Percentiles rank a stretch among this genome's conserved stretches.
phyloP scores from a whole-genome alignment of 805 yeast genomes.

The Monosporozyma unispora region DNA sequence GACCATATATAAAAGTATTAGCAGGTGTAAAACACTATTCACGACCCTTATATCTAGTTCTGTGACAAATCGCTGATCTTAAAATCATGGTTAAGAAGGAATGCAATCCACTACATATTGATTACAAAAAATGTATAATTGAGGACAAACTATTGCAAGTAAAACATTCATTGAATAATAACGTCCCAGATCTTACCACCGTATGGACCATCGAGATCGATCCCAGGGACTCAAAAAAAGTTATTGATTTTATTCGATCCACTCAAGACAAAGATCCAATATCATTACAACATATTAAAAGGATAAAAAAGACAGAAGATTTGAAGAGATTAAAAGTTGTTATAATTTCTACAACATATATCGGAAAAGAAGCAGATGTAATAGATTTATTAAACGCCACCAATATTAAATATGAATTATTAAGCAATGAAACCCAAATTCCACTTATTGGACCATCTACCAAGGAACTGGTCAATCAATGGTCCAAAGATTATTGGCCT shows the following conservation, averaged over 20 bases:
- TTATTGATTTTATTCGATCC: slow-evolving; percentile 23
- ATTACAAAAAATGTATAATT: slow-evolving; percentile 37
- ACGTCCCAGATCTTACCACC: slow-evolving; percentile 23
- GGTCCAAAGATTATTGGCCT: slow-evolving; percentile 79
- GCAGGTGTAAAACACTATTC: too few relatives aligned
- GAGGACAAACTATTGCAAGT: slow-evolving; percentile 41
- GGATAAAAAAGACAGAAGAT: slow-evolving; percentile 36
- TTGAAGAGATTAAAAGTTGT: slow-evolving; percentile 26
- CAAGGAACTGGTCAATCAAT: slow-evolving; percentile 51
- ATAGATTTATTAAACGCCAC: slow-evolving; percentile 9
- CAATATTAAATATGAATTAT: slow-evolving; percentile 14
- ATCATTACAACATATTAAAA: slow-evolving; percentile 37
- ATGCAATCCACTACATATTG: slow-evolving; percentile 32
- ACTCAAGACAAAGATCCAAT: slow-evolving; percentile 23
- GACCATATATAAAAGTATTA: too few relatives aligned
- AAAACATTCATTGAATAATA: slow-evolving; percentile 16
- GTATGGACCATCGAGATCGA: slow-evolving; percentile 44
- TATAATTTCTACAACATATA: slow-evolving; percentile 37
- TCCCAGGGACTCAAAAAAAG: slow-evolving; percentile 29
- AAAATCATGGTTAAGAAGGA: slow-evolving; percentile 32
- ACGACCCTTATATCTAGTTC: too few relatives aligned
- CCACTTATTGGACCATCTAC: slow-evolving; percentile 63
- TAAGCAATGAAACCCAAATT: slow-evolving; percentile 28
- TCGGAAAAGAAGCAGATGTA: slow-evolving; percentile 24
- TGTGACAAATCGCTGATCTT: too few relatives aligned